These are phyloP conservation scores for Lyophyllum decastes DNA, from an alignment of 768 basidiomycete genomes.

Conservation along the genomic window DNA sequence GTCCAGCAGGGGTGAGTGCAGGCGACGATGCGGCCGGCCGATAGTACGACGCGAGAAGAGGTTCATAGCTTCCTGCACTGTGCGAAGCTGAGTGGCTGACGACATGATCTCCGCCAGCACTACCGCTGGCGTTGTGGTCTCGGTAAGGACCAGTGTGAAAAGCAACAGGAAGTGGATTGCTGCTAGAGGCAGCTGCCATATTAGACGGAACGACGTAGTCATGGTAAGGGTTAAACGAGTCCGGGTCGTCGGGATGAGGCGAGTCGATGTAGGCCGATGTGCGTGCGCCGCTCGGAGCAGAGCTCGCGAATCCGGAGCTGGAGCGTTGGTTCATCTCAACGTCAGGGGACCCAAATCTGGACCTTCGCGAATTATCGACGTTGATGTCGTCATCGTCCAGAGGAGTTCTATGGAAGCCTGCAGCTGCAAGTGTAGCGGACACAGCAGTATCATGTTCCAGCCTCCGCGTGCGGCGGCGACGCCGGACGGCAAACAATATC, in stretches of 20 bases:
- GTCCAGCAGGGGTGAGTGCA: constrained; percentile 18
- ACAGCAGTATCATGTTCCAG: constrained; percentile 72
- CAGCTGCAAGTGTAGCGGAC: constrained; percentile 72
- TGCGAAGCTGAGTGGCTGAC: constrained; percentile 45
- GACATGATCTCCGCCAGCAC: constrained; percentile 26
- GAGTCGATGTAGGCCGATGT: constrained; percentile 40
- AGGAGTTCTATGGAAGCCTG: constrained; percentile 66
- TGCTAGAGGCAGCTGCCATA: constrained; percentile 36
- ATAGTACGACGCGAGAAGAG: constrained; percentile 50
- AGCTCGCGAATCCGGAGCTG: constrained; percentile 34
- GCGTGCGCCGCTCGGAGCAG: constrained; percentile 29
- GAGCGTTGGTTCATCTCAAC: constrained; percentile 44
- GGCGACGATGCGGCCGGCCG: constrained; percentile 23
- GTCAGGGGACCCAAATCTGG: constrained; percentile 28
- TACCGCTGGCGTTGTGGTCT: constrained; percentile 32
- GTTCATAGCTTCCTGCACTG: constrained; percentile 61
- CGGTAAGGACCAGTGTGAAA: constrained; percentile 28
- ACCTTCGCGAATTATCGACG: constrained; percentile 20
- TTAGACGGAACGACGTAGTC: constrained; percentile 39
- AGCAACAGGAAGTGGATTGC: constrained; percentile 40
- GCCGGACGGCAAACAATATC: constrained; percentile 69
- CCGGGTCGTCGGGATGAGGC: constrained; percentile 33
- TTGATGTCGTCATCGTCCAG: constrained; percentile 62
- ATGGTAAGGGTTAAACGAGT: constrained; percentile 54
- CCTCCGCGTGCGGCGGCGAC: constrained; percentile 58